Evolutionary conservation across 768 basidiomycete species (phyloP), one percentile per base, ranked within the genome.

Genomic region (Dentipellis fragilis): DNA sequence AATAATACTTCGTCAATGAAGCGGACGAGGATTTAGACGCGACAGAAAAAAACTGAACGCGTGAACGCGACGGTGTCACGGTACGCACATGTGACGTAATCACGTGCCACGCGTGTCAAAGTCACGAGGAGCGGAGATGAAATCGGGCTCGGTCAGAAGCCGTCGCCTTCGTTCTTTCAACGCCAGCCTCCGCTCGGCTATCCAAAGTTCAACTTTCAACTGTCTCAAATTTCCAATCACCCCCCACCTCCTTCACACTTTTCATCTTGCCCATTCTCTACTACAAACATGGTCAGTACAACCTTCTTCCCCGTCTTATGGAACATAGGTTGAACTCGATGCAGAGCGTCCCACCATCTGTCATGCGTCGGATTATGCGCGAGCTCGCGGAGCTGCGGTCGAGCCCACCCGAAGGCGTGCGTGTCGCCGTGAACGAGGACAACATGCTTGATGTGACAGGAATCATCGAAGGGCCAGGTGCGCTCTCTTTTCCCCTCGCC

Each of bases 381-480:
- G 93, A 96, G 72, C 77, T 93, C 46, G 78, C 75, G 39, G 85
- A 89, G 62, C 80, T 97, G 57, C 83, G 84, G 69, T 85, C 77
- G 58, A 84, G 75, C 59, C 93, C 93, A 37, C 89, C 88, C 11
- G 93, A 96, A 65, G 93, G 93, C n/a, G 91, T 96, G 66, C 84
- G 93, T 62, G 78, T 96, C 29, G 80, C 85, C 54, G 82, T 87
- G 3, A 87, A 75, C 58, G 93, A 96, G 52, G 89, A 94, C 65
- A 89, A 95, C 65, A 84, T 95, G 73, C 72, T 93, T 19, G 86
- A 91, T 66, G 77, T 97, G 40, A 86, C 83, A 1, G 93, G 93
- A 1, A 83, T 93, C 52, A 89, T 97, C 16, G 80, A 91, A 65
- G 93, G 93, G 0, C 93, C 93, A 58, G 89, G 93, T 93, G 60